These are phyloP conservation scores for Thoreauomyces humboldtii DNA, from an alignment of 192 early-diverging fungal genomes.

Conservation along the genomic window DNA sequence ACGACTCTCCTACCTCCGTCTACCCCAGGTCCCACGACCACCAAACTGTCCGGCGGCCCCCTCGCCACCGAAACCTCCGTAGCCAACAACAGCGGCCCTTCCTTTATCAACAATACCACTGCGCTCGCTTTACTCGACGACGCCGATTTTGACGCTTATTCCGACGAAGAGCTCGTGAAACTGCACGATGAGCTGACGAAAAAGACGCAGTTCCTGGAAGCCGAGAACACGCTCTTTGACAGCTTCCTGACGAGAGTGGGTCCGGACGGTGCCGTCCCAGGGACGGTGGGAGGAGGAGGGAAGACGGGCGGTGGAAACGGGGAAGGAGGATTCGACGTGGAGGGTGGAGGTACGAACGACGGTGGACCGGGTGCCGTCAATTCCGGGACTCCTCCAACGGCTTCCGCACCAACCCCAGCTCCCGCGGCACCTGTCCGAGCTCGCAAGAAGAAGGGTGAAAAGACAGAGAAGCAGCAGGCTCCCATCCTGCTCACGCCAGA, in stretches of 20 bases:
- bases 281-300: not conserved
- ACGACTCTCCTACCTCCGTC: too few species aligned
- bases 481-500: constrained; percentile 50
- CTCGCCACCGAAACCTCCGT: too few species aligned
- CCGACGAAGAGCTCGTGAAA: constrained; percentile 41
- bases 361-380: not conserved
- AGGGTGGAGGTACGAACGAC: constrained; percentile 8
- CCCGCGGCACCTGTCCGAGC: not conserved
- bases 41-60: too few species aligned
- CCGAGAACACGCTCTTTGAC: constrained; percentile 56
- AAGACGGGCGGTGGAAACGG: not conserved
- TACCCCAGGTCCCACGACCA: too few species aligned
- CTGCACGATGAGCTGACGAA: constrained; percentile 44
- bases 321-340: constrained; percentile 12
- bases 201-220: constrained; percentile 39
- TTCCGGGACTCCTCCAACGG: constrained; percentile 12
- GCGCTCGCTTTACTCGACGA: constrained; percentile 32
- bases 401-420: constrained; percentile 14
- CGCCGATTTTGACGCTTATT: constrained; percentile 50
- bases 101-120: too few species aligned
- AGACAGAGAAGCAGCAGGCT: constrained; percentile 43
- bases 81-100: too few species aligned
- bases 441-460: constrained; percentile 55
- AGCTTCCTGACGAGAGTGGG: constrained; percentile 45
- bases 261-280: constrained; percentile 25